Evolutionary conservation across 371 early-diverging fungal species (phyloP).

Genomic region (Amoeboradix gromovi): DNA sequence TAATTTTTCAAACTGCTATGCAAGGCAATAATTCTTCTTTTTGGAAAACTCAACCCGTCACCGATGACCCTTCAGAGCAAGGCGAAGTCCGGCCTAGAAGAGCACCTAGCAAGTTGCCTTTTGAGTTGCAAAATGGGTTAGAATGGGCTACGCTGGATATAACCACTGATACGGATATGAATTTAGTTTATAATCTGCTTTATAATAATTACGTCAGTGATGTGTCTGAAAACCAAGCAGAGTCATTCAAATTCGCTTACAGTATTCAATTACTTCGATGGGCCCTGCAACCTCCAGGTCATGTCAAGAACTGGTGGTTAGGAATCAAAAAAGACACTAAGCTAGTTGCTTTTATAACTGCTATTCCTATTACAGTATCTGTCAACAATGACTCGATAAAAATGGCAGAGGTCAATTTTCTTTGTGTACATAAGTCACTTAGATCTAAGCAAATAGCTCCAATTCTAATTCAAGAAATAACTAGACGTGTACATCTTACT

Average conservation of each 20-base stretch:
- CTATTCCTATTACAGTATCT: constrained; percentile 45
- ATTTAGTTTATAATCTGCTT: constrained; percentile 57
- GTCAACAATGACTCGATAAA: constrained; percentile 31
- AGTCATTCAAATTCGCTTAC: neutral
- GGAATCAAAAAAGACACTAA: constrained; percentile 63
- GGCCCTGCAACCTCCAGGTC: constrained; percentile 76
- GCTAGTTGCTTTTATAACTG: constrained; percentile 80
- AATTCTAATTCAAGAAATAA: constrained; percentile 92
- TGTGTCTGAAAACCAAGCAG: constrained; percentile 31
- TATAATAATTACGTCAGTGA: constrained; percentile 82
- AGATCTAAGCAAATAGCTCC: constrained; percentile 86
- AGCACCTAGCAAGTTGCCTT: neutral
- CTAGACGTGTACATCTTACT: constrained; percentile 59
- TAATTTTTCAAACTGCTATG: too few relatives aligned
- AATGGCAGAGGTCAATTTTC: constrained; percentile 89
- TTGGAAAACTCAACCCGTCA: neutral
- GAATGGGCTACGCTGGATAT: neutral
- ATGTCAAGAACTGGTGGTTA: constrained; percentile 51
- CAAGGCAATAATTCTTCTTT: neutral
- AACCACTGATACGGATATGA: constrained; percentile 9
- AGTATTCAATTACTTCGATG: constrained; percentile 8
- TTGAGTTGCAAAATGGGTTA: neutral
- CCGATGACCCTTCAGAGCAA: neutral
- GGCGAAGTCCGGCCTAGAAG: neutral
- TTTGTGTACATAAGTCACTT: constrained; percentile 84